Percentiles rank a stretch among this genome's conserved stretches.
Conservation (phyloP, 2,329 filamentous ascomycete genomes). For the Calcarisporium arbuscula region DNA sequence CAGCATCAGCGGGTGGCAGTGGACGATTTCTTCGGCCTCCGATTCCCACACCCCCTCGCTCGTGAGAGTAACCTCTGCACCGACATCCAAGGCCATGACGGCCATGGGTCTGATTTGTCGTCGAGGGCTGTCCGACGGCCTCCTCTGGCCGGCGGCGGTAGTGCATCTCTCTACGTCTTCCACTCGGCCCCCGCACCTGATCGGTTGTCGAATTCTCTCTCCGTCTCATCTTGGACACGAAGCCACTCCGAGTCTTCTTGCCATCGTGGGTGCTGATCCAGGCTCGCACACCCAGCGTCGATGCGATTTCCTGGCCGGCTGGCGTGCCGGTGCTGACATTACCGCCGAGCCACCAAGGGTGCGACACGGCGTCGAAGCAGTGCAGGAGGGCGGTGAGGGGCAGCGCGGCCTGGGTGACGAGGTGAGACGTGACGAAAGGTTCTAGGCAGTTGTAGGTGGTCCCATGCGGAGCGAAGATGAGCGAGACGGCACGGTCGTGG, state of each 20-base stretch:
- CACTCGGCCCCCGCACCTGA: constrained; percentile 32
- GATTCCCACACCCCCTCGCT: constrained; percentile 29
- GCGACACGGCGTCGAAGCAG: constrained; percentile 52
- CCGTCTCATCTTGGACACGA: constrained; percentile 44
- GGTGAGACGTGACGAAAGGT: constrained; percentile 50
- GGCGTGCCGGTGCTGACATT: constrained; percentile 51
- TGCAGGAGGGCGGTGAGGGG: constrained; percentile 60
- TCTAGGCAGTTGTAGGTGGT: constrained; percentile 46
- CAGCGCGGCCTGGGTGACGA: constrained; percentile 48
- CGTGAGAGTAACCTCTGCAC: constrained; percentile 36
- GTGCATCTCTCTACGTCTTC: constrained; percentile 10
- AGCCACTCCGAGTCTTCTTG: constrained; percentile 45
- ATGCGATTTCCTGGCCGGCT: constrained; percentile 50
- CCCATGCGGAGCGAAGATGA: constrained; percentile 61
- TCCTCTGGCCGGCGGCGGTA: constrained; percentile 8
- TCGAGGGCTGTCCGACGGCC: constrained; percentile 3
- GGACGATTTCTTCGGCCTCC: no score
- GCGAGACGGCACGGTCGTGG: constrained; percentile 44
- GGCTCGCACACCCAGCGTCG: constrained; percentile 42
- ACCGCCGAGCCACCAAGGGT: constrained; percentile 58
- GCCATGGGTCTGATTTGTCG: constrained; percentile 23
- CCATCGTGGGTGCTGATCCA: constrained; percentile 60
- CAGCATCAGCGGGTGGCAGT: no score
- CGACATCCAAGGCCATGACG: constrained; percentile 33
- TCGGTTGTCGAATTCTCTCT: constrained; percentile 36